Conservation (phyloP, 208 protist species). For the Endotrypanum monterogeii region DNA sequence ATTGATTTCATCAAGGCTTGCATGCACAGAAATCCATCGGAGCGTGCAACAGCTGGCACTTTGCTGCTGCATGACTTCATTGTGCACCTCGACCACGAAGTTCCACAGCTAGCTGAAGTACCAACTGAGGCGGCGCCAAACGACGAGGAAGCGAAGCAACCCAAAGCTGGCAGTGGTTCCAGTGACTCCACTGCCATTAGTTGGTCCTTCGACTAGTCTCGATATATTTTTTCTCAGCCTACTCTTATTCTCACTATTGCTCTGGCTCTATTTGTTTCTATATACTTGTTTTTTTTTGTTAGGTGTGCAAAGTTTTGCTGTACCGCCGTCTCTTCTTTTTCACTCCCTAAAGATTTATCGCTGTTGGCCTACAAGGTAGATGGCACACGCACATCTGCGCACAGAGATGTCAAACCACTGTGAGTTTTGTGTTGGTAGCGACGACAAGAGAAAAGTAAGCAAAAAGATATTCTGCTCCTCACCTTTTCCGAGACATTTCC, state of each 20-base stretch:
- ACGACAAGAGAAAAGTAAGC: background rate
- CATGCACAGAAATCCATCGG: conserved; percentile 53
- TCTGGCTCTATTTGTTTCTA: conserved; percentile 1
- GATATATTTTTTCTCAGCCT: background rate
- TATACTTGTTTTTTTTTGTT: conserved; percentile 12
- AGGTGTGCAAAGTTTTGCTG: background rate
- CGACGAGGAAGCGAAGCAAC: conserved; percentile 24
- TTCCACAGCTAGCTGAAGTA: conserved; percentile 44
- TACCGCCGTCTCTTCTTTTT: conserved; percentile 1
- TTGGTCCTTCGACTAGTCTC: conserved; percentile 51
- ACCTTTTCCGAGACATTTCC: background rate
- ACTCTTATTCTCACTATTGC: background rate
- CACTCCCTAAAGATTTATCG: background rate
- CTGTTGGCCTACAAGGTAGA: background rate
- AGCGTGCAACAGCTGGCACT: conserved; percentile 52
- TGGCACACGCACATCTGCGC: background rate
- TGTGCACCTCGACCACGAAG: conserved; percentile 60
- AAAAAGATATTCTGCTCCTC: background rate
- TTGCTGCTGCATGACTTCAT: conserved; percentile 75
- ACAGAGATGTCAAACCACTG: background rate
- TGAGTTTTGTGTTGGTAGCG: background rate
- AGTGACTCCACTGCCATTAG: conserved; percentile 36
- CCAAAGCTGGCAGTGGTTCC: conserved; percentile 15
- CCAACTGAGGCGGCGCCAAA: conserved; percentile 32
- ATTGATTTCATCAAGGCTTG: conserved; percentile 70